A percentile compares a stretch with the other conserved stretches of the same genome.
phyloP scores from a whole-genome alignment of 2,329 filamentous ascomycete species.

The Paradendryphiella salina region DNA sequence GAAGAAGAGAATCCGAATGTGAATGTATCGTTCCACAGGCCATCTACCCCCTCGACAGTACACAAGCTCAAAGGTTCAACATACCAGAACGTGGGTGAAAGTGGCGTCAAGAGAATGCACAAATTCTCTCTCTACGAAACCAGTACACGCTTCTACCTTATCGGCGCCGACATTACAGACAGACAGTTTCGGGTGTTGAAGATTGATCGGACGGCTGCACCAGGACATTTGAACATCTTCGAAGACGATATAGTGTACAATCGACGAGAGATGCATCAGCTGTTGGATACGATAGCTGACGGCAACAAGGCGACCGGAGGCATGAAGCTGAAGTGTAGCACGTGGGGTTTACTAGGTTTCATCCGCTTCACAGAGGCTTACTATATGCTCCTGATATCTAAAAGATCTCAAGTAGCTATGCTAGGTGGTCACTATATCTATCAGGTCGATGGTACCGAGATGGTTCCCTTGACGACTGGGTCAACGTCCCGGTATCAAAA shows the following conservation, averaged over 20 bases:
- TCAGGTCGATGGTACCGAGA: conserved; percentile 89
- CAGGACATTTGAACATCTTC: conserved; percentile 76
- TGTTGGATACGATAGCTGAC: conserved; percentile 93
- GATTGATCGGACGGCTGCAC: conserved; percentile 85
- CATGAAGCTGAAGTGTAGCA: conserved; percentile 83
- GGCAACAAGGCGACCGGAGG: conserved; percentile 91
- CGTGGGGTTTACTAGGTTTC: conserved; percentile 93
- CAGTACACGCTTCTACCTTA: conserved; percentile 87
- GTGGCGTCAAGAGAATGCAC: conserved; percentile 68
- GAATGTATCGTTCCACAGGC: conserved; percentile 46
- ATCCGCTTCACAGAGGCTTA: conserved; percentile 94
- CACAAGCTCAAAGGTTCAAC: conserved; percentile 46
- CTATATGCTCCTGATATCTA: conserved; percentile 96
- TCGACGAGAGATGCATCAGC: conserved; percentile 86
- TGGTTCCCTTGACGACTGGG: conserved; percentile 81
- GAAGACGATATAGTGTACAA: conserved; percentile 96
- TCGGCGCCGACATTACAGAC: conserved; percentile 89
- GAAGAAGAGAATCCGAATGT: conserved; percentile 49
- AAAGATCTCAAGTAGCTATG: conserved; percentile 94
- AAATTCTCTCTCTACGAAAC: conserved; percentile 99
- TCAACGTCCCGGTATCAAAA: conserved; percentile 67
- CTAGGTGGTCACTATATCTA: conserved; percentile 95
- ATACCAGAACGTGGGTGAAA: conserved; percentile 50
- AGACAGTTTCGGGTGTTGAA: conserved; percentile 88
- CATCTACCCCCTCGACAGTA: conserved; percentile 45